A percentile compares a stretch with the other conserved stretches of the same genome.
Conservation (phyloP, 257 asterid genomes). For the Voacanga thouarsii region DNA sequence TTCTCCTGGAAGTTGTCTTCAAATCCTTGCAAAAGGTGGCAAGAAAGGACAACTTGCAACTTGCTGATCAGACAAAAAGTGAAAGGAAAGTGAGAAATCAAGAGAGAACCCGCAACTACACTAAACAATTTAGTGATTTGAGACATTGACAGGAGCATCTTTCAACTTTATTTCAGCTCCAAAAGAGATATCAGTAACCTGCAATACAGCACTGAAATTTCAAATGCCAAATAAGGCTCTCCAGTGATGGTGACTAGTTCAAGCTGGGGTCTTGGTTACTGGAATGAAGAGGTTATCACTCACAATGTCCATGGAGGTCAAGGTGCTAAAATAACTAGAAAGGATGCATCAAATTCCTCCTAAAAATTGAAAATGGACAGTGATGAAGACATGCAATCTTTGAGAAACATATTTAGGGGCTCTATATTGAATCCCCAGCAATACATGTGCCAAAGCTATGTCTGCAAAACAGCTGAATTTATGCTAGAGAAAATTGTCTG, state of each 20-base stretch:
- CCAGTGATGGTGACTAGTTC: not conserved
- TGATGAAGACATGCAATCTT: not conserved
- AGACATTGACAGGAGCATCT: not conserved
- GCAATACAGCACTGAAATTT: not conserved
- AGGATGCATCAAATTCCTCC: not conserved
- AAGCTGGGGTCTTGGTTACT: not conserved
- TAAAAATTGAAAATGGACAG: not conserved
- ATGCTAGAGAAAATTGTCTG: not conserved
- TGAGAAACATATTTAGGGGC: not conserved
- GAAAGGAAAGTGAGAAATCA: not conserved
- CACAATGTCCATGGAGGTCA: not conserved
- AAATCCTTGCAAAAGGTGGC: not conserved
- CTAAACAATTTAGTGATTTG: not conserved
- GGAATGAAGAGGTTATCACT: not conserved
- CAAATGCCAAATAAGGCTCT: not conserved
- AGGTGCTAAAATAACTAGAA: not conserved
- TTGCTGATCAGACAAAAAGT: not conserved
- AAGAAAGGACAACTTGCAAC: not conserved
- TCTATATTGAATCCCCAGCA: not conserved
- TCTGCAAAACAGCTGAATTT: not conserved
- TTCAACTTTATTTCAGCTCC: not conserved
- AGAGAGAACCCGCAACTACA: not conserved
- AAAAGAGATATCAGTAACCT: not conserved
- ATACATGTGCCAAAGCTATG: too few species aligned
- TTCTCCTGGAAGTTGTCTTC: not conserved